These are phyloP conservation scores for Ambispora gerdemannii DNA, from an alignment of 192 early-diverging fungal species.

Conservation along the genomic window DNA sequence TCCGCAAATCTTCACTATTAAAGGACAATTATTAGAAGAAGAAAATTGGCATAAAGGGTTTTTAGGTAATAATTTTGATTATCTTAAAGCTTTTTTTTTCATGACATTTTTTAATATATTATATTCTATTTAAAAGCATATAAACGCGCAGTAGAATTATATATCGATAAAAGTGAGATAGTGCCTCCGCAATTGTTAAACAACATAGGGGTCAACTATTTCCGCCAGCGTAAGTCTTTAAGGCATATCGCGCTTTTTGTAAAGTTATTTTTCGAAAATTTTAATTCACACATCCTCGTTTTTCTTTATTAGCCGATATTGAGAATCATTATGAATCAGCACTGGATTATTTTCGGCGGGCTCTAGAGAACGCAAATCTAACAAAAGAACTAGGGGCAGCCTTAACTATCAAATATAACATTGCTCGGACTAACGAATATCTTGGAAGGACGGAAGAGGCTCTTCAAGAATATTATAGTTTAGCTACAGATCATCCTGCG, in stretches of 20 bases:
- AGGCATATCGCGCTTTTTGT: neutral
- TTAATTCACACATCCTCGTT: no score
- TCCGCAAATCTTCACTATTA: slow-evolving; percentile 58
- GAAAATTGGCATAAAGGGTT: slow-evolving; percentile 41
- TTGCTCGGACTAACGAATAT: slow-evolving; percentile 67
- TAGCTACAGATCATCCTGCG: neutral
- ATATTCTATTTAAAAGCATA: no score
- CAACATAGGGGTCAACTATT: slow-evolving; percentile 81
- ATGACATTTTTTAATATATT: no score
- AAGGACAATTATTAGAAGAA: slow-evolving; percentile 64
- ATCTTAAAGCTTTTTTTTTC: no score
- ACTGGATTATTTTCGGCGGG: slow-evolving; percentile 32
- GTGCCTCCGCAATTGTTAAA: slow-evolving; percentile 72
- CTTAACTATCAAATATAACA: slow-evolving; percentile 72
- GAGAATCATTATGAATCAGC: slow-evolving; percentile 48
- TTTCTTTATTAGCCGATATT: slow-evolving; percentile 21
- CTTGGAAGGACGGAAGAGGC: neutral
- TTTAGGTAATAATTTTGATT: neutral
- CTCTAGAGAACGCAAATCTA: slow-evolving; percentile 34
- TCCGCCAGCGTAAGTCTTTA: slow-evolving; percentile 45
- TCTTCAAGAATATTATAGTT: neutral
- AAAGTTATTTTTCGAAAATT: no score
- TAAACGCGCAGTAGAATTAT: slow-evolving; percentile 6
- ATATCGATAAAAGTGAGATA: slow-evolving; percentile 26
- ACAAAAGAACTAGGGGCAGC: slow-evolving; percentile 38